Evolutionary conservation across 2,329 filamentous ascomycete species (phyloP), one percentile per base, ranked within the genome.

Genomic region (Fusarium siculi): DNA sequence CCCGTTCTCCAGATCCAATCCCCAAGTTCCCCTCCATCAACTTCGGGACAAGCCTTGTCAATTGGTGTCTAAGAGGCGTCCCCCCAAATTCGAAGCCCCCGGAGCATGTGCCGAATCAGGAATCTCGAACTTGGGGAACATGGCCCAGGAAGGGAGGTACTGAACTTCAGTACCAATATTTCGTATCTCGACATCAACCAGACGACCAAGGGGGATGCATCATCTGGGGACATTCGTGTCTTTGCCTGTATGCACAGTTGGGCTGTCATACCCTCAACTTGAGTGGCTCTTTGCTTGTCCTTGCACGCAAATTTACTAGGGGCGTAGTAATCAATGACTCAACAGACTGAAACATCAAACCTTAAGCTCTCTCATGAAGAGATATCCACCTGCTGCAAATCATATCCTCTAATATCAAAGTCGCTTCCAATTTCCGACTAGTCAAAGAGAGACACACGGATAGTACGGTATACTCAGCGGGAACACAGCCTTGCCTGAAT

Each of bases 91-190:
- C 47, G 28, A 47, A 39, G 61, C 15, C 44, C 49, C 44, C 70
- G 65, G 74, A 68, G 60, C n/a, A 69, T 60, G 64, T 63, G 23
- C 74, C 67, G 49, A 66, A 76, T 72, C 28, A 67, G 73, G 68
- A 68, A 72, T 66, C 60, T 72, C 65, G 55, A 70, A 44, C 47
- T 56, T 57, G 43, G 43, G 37, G 34, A 49, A 39, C n/a, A 43
- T 30, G 18, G 44, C 30, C 36, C n/a, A 36, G 44, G 55, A 36
- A 53, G 44, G 37, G 59, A 36, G 46, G 56, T 46, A 63, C 42
- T 63, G 34, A 28, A 34, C 34, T 43, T 50, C 28, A 56, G 49
- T 40, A 40, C 23, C 7, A 9, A 40, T n/a, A 40, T 54, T 40
- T 40, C 34, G 23, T 54, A 42, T 59, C 65, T 25, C 42, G 47